Base-by-base conservation (phyloP, 2,329 filamentous ascomycete species). In the Colletotrichum spinosum region DNA sequence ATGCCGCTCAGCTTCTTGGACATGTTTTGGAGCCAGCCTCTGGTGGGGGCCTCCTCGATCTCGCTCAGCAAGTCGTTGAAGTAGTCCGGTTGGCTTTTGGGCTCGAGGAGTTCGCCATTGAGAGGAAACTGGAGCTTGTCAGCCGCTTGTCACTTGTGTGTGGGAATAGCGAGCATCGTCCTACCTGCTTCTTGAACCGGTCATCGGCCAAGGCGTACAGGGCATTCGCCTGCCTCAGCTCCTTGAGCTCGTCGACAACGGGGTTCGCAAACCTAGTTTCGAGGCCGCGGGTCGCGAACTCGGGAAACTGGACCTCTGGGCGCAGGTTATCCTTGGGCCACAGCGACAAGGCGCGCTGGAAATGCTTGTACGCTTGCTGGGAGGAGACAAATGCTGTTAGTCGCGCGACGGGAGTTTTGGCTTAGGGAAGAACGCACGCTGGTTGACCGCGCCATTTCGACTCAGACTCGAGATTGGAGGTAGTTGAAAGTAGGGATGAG, bases 301-400 rank as follows among this genome's bases (percentile, higher is more conserved):
- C 82, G 71, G 86, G 86, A 69, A 91, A 83, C 74, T 90, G 87
- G 73, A 85, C 81, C 63, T 88, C 83, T 8, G 88, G 88, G 0
- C 89, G 87, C 49, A 91, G 81, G 63, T 80, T 79, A 72, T 91
- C 88, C 71, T 85, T 84, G 50, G 89, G 89, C 89, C 89, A 92
- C 68, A 82, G 81, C 62, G 83, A 79, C 59, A 88, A 78, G 35
- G 82, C 81, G 58, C 81, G 80, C 49, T 83, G 78, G 76, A 85
- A 80, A 69, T 83, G 82, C 69, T 77, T 79, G 67, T 79, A 78
- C 42, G 77, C 79, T 71, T 78, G 74, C 83, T 86, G 68, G 39
- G 15, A 44, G 10, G 44, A 12, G 8, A 9, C 35, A 39, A 3
- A 2, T 42, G 12, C 25, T 49, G 60, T 68, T 39, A 68, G 60